Conservation (phyloP, 2,329 filamentous ascomycete species). For the Neopestalotiopsis sp. region DNA sequence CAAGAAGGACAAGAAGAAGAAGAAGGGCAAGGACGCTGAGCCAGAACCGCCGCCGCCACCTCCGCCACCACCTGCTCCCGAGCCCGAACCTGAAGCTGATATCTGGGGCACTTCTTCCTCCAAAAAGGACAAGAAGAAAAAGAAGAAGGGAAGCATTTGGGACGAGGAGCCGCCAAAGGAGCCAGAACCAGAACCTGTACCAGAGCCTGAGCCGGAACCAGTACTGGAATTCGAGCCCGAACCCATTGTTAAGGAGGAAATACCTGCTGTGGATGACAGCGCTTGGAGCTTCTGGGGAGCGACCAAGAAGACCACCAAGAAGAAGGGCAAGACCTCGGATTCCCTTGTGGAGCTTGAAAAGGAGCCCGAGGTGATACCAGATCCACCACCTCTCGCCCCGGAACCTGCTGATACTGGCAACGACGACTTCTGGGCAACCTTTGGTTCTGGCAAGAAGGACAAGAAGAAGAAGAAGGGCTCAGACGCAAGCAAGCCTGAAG, state of each 20-base stretch:
- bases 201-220: slow-evolving; percentile 25
- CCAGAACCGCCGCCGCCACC: slow-evolving; percentile 12
- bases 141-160: slow-evolving; percentile 37
- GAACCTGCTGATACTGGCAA: slow-evolving; percentile 22
- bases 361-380: slow-evolving; percentile 22
- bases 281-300: slow-evolving; percentile 63
- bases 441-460: slow-evolving; percentile 24
- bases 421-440: slow-evolving; percentile 28
- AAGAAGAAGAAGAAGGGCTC: slow-evolving; percentile 33
- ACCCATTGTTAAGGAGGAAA: slow-evolving; percentile 29
- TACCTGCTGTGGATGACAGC: slow-evolving; percentile 45
- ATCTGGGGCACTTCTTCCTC: slow-evolving; percentile 26
- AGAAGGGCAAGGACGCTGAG: slow-evolving; percentile 23
- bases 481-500: slow-evolving; percentile 42
- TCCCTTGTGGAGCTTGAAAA: slow-evolving; percentile 29
- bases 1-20: slow-evolving; percentile 32
- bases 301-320: slow-evolving; percentile 52
- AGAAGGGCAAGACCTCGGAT: slow-evolving; percentile 32
- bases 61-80: slow-evolving; percentile 10
- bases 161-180: slow-evolving; percentile 32
- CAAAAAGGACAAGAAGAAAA: slow-evolving; percentile 52
- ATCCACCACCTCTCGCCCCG: slow-evolving; percentile 23
- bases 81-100: slow-evolving; percentile 24
- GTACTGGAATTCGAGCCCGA: slow-evolving; percentile 26
- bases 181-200: slow-evolving; percentile 11